Conservation (phyloP, 495 filamentous ascomycete species). For the Neurospora tetraspora region DNA sequence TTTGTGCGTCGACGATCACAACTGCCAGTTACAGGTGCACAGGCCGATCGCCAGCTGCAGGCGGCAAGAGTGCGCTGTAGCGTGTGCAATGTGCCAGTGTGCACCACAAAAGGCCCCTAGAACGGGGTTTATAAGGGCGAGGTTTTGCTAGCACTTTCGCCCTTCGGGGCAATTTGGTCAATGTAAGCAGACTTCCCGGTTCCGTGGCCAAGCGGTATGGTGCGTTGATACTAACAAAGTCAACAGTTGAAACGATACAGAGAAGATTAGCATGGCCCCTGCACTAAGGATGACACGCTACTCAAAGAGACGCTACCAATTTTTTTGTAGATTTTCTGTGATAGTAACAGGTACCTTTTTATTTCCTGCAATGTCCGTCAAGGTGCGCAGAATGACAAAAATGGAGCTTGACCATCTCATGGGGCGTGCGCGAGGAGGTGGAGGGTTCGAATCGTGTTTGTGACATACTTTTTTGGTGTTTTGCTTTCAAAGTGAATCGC, state of each 20-base stretch:
- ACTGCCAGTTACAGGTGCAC: neutral
- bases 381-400: neutral
- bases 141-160: neutral
- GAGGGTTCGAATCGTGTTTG: slow-evolving; percentile 4
- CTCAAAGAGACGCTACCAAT: slow-evolving; percentile 76
- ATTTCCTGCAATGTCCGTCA: neutral
- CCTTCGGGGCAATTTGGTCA: slow-evolving; percentile 28
- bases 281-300: slow-evolving; percentile 99
- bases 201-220: slow-evolving; percentile 3
- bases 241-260: slow-evolving; percentile 35
- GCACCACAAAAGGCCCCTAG: neutral
- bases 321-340: slow-evolving; percentile 4
- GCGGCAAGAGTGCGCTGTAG: neutral
- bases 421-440: neutral
- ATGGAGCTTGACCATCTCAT: neutral
- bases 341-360: neutral
- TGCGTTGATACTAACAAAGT: slow-evolving; percentile 10
- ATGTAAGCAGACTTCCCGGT: slow-evolving; percentile 13
- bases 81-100: neutral
- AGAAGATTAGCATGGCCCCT: slow-evolving; percentile 99
- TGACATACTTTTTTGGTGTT: neutral
- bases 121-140: neutral
- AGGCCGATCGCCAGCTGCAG: neutral
- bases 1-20: neutral
- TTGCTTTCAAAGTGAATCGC: neutral